Evolutionary conservation across 148 eudicot genomes (phyloP).

Genomic region (Gaultheria prostrata): DNA sequence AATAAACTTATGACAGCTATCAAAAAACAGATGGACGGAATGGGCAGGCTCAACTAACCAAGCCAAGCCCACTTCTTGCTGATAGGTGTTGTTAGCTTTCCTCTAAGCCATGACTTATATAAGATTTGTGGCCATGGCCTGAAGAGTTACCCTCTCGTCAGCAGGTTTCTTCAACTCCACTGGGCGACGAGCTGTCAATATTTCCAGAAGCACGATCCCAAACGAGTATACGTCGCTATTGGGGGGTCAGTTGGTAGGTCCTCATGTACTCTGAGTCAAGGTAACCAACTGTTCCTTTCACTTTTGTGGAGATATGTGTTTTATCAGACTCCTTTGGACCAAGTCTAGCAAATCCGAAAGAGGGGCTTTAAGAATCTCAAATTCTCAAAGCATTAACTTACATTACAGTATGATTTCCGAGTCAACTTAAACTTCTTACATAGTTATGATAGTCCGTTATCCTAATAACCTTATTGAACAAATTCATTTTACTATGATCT

Average conservation of each 20-base stretch:
- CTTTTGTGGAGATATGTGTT: slow-evolving; percentile 89
- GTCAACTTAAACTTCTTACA: background rate
- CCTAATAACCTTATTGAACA: background rate
- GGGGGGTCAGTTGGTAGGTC: slow-evolving; percentile 79
- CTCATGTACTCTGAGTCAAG: slow-evolving; percentile 98
- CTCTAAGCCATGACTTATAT: background rate
- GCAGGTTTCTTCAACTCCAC: slow-evolving; percentile 68
- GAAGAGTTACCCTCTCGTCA: slow-evolving; percentile 65
- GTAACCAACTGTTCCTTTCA: slow-evolving; percentile 96
- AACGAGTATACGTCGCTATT: slow-evolving; percentile 96
- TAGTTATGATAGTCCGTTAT: background rate
- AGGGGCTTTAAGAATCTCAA: slow-evolving; percentile 1
- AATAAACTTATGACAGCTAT: background rate
- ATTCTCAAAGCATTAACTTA: background rate
- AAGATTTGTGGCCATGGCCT: background rate
- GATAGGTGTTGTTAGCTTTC: background rate
- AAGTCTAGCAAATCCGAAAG: slow-evolving; percentile 88
- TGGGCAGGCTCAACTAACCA: background rate
- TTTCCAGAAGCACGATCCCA: slow-evolving; percentile 75
- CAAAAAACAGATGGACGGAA: background rate
- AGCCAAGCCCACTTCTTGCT: background rate
- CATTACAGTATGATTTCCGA: background rate
- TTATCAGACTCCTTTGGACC: slow-evolving; percentile 64
- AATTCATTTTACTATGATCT: background rate
- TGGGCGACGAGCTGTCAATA: slow-evolving; percentile 88